Evolutionary conservation across 2,329 filamentous ascomycete species (phyloP).

Genomic region (Pyrenochaeta sp.): DNA sequence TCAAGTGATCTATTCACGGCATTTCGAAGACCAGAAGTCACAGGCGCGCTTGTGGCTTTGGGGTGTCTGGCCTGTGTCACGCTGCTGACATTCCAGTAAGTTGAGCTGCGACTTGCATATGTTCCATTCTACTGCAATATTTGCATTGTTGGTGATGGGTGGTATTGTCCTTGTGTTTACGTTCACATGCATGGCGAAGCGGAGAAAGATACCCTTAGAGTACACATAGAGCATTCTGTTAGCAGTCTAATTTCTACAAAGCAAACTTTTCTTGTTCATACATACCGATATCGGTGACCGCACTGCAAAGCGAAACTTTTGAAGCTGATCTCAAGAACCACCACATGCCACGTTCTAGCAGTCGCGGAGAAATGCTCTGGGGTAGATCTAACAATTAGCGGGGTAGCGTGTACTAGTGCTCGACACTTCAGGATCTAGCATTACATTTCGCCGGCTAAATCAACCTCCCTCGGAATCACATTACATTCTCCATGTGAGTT

Average conservation of each 20-base stretch:
- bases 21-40: constrained; percentile 36
- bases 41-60: constrained; percentile 33
- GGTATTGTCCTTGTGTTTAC: not conserved
- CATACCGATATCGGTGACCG: no score
- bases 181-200: not conserved
- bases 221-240: not conserved
- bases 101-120: not conserved
- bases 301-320: not conserved
- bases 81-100: constrained; percentile 23
- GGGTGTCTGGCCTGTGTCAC: constrained; percentile 37
- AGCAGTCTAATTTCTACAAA: not conserved
- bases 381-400: constrained; percentile 1
- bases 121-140: not conserved
- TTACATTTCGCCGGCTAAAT: not conserved
- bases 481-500: not conserved
- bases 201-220: not conserved
- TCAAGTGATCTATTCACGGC: constrained; percentile 13
- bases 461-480: not conserved
- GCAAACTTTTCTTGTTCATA: no score
- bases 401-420: not conserved
- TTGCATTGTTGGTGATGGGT: not conserved
- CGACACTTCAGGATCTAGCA: not conserved
- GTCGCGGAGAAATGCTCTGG: not conserved
- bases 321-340: not conserved
- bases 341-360: not conserved